Evolutionary conservation across 2,329 filamentous ascomycete genomes (phyloP).

Genomic region (Phaeophleospora eucalypticola): DNA sequence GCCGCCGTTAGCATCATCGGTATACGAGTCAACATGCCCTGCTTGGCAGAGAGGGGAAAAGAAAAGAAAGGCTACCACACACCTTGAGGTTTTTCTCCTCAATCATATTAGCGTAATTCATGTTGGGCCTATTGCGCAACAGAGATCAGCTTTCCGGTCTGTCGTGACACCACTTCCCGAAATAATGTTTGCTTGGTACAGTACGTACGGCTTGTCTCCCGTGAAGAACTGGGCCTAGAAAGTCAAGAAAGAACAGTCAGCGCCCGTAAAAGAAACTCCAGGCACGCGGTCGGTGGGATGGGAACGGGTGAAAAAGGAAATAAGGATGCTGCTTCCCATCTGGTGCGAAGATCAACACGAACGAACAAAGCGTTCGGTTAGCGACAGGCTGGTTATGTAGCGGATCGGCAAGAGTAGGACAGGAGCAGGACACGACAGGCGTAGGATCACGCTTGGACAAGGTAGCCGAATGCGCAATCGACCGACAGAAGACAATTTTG

Average conservation of each 20-base stretch:
- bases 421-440: too few relatives aligned
- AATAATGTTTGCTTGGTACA: too few relatives aligned
- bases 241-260: background rate
- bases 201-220: background rate
- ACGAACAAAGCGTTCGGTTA: background rate
- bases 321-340: background rate
- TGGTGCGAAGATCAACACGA: background rate
- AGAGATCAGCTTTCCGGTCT: too few relatives aligned
- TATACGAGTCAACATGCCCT: background rate
- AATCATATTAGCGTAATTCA: slow-evolving; percentile 45
- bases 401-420: background rate
- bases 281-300: too few relatives aligned
- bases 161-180: too few relatives aligned
- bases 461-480: background rate
- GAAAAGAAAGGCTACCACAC: background rate
- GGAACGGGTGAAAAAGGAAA: too few relatives aligned
- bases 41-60: background rate
- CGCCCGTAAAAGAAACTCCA: too few relatives aligned
- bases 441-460: background rate
- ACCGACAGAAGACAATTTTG: too few relatives aligned
- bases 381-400: background rate
- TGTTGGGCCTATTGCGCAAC: slow-evolving; percentile 23
- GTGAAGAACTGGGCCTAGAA: background rate
- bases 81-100: slow-evolving; percentile 44
- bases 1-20: background rate